These are phyloP conservation scores for Xylaria arbuscula DNA, from an alignment of 2,329 filamentous ascomycete species.

Conservation along the genomic window DNA sequence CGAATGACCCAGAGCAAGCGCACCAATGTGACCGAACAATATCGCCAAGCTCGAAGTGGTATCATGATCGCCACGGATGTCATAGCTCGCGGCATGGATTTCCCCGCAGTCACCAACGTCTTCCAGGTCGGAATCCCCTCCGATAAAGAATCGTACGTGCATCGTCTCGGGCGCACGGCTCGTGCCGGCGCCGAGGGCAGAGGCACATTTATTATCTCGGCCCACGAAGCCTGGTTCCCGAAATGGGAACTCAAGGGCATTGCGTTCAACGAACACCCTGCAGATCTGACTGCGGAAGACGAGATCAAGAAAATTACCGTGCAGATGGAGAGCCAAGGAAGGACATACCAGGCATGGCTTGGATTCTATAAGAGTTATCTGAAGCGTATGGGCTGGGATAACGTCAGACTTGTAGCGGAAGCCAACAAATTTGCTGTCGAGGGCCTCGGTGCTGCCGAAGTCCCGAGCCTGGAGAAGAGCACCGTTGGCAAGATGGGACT, in stretches of 20 bases:
- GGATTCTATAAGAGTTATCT: constrained; percentile 64
- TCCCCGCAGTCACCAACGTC: constrained; percentile 74
- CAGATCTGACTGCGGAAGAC: constrained; percentile 57
- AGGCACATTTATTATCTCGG: constrained; percentile 68
- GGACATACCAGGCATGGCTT: constrained; percentile 67
- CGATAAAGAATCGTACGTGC: constrained; percentile 73
- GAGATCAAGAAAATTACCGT: constrained; percentile 56
- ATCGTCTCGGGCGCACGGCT: constrained; percentile 74
- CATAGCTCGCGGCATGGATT: constrained; percentile 78
- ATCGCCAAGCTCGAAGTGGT: constrained; percentile 62
- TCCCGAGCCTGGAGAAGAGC: constrained; percentile 60
- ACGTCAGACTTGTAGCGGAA: constrained; percentile 57
- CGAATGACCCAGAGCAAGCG: constrained; percentile 63
- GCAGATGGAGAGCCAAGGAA: constrained; percentile 57
- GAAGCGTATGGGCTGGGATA: constrained; percentile 55
- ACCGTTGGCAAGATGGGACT: constrained; percentile 69
- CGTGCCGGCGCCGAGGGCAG: constrained; percentile 72
- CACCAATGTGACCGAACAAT: constrained; percentile 70
- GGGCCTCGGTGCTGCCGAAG: constrained; percentile 59
- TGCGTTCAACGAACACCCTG: constrained; percentile 59
- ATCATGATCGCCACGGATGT: constrained; percentile 77
- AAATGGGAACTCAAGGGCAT: constrained; percentile 65
- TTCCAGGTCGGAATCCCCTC: constrained; percentile 71
- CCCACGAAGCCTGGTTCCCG: constrained; percentile 63
- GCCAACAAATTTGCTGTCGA: constrained; percentile 63